These are phyloP conservation scores for Talaromyces pinophilus DNA, from an alignment of 2,329 filamentous ascomycete genomes.

Conservation along the genomic window DNA sequence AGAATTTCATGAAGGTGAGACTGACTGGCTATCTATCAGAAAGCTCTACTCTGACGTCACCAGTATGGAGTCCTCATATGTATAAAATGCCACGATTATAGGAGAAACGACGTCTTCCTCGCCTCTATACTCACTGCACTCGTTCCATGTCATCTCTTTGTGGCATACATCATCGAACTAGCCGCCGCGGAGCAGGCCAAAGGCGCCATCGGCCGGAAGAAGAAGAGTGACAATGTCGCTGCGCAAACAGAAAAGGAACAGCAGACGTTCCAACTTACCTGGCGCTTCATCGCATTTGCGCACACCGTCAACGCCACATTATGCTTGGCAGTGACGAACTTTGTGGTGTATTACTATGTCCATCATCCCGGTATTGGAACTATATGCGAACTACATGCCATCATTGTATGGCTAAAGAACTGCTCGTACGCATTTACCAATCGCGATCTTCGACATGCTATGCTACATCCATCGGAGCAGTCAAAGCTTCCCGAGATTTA, in stretches of 20 bases:
- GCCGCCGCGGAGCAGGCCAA: conserved; percentile 78
- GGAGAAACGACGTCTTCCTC: conserved; percentile 71
- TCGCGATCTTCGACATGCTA: conserved; percentile 87
- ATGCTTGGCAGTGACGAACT: conserved; percentile 77
- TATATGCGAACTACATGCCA: conserved; percentile 83
- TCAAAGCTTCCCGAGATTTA: conserved; percentile 79
- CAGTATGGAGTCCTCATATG: conserved; percentile 96
- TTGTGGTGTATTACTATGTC: conserved; percentile 85
- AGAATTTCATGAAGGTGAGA: conserved; percentile 87
- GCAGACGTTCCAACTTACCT: conserved; percentile 69
- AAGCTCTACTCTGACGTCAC: conserved; percentile 17
- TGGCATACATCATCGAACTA: conserved; percentile 87
- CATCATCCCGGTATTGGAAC: conserved; percentile 93
- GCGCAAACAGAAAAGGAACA: conserved; percentile 62
- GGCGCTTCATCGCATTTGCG: conserved; percentile 75
- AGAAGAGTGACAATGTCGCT: conserved; percentile 54
- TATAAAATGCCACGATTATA: conserved; percentile 84
- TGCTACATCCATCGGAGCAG: conserved; percentile 72
- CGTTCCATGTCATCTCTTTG: conserved; percentile 85
- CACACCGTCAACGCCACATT: conserved; percentile 83
- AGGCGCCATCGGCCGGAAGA: conserved; percentile 60
- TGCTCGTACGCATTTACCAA: conserved; percentile 97
- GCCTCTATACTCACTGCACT: conserved; percentile 79
- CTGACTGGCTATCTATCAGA: not conserved
- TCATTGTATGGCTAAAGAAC: conserved; percentile 95